Evolutionary conservation across 1,139 yeast species (phyloP), one percentile per base, ranked within the genome.

Genomic region (Nakaseomyces kungkrabaensis): DNA sequence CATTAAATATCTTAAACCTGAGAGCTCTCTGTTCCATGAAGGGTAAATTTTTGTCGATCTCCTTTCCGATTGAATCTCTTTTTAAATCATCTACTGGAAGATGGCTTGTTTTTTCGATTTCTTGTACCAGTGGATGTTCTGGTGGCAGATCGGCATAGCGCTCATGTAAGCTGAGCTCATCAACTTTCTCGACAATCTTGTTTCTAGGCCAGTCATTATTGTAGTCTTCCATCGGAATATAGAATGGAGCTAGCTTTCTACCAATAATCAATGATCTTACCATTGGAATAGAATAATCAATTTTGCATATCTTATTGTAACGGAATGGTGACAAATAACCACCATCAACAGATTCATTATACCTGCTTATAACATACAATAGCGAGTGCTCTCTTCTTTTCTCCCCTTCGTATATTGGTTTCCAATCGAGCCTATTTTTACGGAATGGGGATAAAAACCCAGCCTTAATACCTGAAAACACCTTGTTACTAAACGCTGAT

Each of bases 271-370:
- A 69, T 29, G 70, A 74, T 42, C 87, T 75, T 7, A 89, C 96
- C 1, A 81, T 71, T 38, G 77, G 76, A 22, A 84, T 77, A 59
- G 81, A 77, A 67, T 78, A 89, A 63, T 85, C 95, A 53, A 85
- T 74, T 48, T 82, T 78, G 6, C 76, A 75, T 51, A 82, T 72
- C 56, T 76, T 78, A 66, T 88, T 88, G 26, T 85, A 86, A 3
- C 96, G 96, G 65, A 75, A 85, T 0, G 96, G 96, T 1, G 95
- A 95, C 54, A 83, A 66, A 59, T 67, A 82, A 1, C 89, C 90
- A 6, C 90, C 90, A 66, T 83, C 89, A 17, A 82, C 86, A 51
- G 70, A 75, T 58, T 82, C 87, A 37, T 70, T 70, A 56, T 62
- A 74, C 52, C 74, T 70, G 1, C 81, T 85, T 33, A 83, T 68